Evolutionary conservation across 768 basidiomycete species (phyloP).

Genomic region (Lactarius evosmus): DNA sequence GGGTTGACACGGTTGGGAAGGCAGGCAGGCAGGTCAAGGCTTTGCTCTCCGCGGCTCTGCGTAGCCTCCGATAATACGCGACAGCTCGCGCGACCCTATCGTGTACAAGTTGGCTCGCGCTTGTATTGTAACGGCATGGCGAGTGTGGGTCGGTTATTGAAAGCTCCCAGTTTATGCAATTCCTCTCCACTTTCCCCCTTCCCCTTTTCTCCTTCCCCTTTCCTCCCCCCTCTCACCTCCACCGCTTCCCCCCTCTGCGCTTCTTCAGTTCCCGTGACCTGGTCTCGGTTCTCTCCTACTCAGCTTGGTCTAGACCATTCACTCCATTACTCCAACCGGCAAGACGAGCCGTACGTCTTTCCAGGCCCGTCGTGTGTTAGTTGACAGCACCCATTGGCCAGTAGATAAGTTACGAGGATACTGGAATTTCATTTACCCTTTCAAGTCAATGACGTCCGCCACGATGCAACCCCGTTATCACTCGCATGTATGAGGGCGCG

Average conservation of each 20-base stretch:
- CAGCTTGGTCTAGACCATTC: slow-evolving; percentile 12
- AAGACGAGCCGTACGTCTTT: slow-evolving; percentile 3
- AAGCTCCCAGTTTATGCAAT: not conserved
- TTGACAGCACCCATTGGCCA: not conserved
- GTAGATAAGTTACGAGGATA: not conserved
- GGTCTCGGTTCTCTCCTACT: slow-evolving; percentile 4
- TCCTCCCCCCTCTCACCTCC: not conserved
- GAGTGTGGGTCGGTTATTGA: not conserved
- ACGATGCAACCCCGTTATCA: slow-evolving; percentile 20
- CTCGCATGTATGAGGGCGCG: not conserved
- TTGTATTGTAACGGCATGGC: slow-evolving; percentile 8
- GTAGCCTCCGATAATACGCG: slow-evolving; percentile 3
- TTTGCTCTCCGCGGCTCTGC: not conserved
- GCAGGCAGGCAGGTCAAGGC: not conserved
- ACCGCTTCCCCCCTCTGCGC: not conserved
- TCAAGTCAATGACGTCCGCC: slow-evolving; percentile 13
- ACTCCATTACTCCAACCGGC: slow-evolving; percentile 1
- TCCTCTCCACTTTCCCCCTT: not conserved
- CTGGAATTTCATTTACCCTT: not conserved
- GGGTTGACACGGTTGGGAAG: not conserved
- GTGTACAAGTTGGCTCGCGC: not conserved
- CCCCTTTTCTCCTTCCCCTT: not conserved
- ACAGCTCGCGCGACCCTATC: not conserved
- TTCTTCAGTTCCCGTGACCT: not conserved
- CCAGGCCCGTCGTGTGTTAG: not conserved